Base-by-base conservation (phyloP, 306 rosid species). In the Phaseolus lunatus region DNA sequence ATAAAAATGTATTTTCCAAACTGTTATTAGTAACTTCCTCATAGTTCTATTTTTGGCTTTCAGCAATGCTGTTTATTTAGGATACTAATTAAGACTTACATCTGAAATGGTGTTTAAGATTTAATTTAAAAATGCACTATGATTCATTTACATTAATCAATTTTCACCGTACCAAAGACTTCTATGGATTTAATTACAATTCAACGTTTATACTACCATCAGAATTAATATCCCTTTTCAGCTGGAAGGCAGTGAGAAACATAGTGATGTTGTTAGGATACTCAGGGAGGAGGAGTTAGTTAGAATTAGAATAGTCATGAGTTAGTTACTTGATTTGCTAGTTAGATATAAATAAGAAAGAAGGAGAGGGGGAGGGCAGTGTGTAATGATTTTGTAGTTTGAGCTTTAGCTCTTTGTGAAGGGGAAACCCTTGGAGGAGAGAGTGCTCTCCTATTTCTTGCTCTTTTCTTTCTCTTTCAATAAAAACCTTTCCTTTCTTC, bases 31-130 rank as follows among this genome's bases (percentile, higher is more conserved):
- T 20, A 16, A 57, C 56, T 5, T 43, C 56, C 44, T 26, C 16
- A 11, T 13, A 39, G 44, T 56, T 74, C 1, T 58, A 26, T 44
- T 29, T 9, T 54, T 33, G 20, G 16, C 44, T 52, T 73, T 70
- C 75, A 54, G 9, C 52, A 43, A 12, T 59, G 68, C 47, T 75
- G 27, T 22, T 75, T 61, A 58, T 59, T n/a, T 44, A 61, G 48
- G 35, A 31, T 11, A 56, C 19, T 41, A 26, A 20, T 64, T 64
- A 13, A 49, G 72, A 63, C 39, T 49, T 62, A 49, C 57, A 31
- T 62, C 72, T 13, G 18, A 62, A 19, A 19, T 37, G 6, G 14
- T 19, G 24, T 10, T 62, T 63, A 35, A 31, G 64, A 39, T 39
- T 50, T 35, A 27, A 10, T 41, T 48, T 49, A 6, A 20, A 31